A percentile compares a stretch with the other conserved stretches of the same genome.
phyloP scores from a whole-genome alignment of 2,329 filamentous ascomycete genomes.

The Didymella exigua region DNA sequence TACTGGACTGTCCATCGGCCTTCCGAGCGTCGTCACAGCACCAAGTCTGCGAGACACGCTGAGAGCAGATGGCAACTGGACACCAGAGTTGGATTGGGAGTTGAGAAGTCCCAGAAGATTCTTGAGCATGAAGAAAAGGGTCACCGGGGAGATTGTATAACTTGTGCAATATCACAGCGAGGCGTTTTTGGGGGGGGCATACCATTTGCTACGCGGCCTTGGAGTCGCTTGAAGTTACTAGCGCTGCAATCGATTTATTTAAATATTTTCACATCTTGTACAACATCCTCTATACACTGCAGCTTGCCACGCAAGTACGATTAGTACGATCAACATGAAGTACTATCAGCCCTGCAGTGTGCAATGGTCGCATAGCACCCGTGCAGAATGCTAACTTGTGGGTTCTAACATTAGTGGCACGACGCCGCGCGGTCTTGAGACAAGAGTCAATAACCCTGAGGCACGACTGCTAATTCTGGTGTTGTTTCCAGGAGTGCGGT shows the following conservation, averaged over 20 bases:
- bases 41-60: constrained; percentile 29
- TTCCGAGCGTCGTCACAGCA: constrained; percentile 18
- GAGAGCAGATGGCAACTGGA: constrained; percentile 22
- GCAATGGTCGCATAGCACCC: neutral
- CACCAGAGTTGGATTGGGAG: constrained; percentile 29
- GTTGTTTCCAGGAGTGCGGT: neutral
- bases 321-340: neutral
- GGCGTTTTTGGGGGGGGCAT: constrained; percentile 5
- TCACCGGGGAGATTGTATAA: constrained; percentile 4
- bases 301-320: neutral
- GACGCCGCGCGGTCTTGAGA: constrained; percentile 1
- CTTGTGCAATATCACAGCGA: constrained; percentile 3
- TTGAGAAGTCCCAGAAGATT: constrained; percentile 25
- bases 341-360: neutral
- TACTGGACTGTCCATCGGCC: constrained; percentile 12
- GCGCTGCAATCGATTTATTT: neutral
- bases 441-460: neutral
- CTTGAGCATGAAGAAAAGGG: constrained; percentile 26
- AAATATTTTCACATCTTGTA: neutral
- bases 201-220: neutral
- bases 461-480: neutral
- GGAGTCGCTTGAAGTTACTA: neutral
- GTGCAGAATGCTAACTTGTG: neutral
- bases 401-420: constrained; percentile 8
- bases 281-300: neutral